Evolutionary conservation across 257 asterid species (phyloP).

Genomic region (Solanum clarkiae): DNA sequence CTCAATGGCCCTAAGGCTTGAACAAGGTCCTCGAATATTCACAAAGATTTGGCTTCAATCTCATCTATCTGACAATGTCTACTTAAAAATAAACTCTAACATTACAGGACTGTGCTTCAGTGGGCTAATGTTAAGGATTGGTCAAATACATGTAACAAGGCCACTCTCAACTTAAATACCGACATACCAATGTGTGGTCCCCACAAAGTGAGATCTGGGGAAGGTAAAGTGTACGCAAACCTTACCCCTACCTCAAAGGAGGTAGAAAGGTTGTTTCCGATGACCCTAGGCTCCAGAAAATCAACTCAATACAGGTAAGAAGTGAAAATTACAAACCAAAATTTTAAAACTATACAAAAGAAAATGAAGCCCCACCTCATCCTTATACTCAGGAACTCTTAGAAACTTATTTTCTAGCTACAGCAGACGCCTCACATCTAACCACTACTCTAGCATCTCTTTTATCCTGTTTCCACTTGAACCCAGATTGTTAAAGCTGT

Average conservation of each 20-base stretch:
- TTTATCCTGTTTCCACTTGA: conserved; percentile 56
- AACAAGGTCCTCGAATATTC: neutral
- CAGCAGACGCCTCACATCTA: conserved; percentile 69
- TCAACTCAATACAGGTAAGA: neutral
- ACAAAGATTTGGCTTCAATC: neutral
- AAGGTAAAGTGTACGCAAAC: neutral
- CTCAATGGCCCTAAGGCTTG: neutral
- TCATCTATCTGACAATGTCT: neutral
- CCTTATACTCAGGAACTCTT: conserved; percentile 63
- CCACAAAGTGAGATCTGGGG: neutral
- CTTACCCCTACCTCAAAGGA: too few relatives aligned
- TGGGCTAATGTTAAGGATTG: neutral
- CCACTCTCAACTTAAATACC: neutral
- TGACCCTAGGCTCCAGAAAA: too few relatives aligned
- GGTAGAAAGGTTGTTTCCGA: too few relatives aligned
- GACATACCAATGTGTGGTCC: neutral
- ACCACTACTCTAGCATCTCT: conserved; percentile 47
- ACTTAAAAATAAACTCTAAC: neutral
- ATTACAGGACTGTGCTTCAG: neutral
- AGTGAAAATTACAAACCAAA: neutral
- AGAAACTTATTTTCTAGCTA: conserved; percentile 77
- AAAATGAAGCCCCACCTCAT: conserved; percentile 44
- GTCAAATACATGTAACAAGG: neutral
- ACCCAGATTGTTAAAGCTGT: conserved; percentile 30
- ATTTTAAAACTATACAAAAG: neutral